These are phyloP conservation scores for Parascedosporium putredinis DNA, from an alignment of 2,329 filamentous ascomycete genomes.

Conservation along the genomic window DNA sequence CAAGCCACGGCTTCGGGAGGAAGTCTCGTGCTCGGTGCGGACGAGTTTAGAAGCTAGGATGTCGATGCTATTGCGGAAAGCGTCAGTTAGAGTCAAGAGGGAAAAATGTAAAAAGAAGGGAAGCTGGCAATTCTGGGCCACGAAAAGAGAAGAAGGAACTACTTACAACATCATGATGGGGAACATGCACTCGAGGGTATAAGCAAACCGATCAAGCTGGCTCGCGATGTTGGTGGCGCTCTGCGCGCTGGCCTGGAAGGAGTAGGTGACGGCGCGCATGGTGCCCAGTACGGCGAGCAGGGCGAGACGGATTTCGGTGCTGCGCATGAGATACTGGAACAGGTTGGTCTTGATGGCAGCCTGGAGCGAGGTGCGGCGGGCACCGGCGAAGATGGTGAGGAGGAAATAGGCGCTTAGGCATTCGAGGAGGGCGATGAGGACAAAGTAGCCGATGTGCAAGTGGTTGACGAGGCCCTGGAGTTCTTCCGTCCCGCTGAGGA, in stretches of 20 bases:
- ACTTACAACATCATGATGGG: conserved; percentile 29
- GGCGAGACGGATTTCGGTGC: conserved; percentile 29
- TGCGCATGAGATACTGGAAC: conserved; percentile 28
- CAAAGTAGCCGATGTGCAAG: conserved; percentile 31
- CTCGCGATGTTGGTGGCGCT: conserved; percentile 24
- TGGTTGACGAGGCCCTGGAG: conserved; percentile 23
- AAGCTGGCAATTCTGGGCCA: no score
- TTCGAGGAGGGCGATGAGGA: conserved; percentile 28
- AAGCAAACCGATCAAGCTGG: conserved; percentile 30
- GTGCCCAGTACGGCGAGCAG: conserved; percentile 26
- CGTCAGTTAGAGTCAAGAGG: no score
- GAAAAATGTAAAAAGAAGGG: background rate
- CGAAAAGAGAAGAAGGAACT: no score
- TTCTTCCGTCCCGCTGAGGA: conserved; percentile 15
- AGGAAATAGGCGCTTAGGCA: conserved; percentile 29
- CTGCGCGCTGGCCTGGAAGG: conserved; percentile 26
- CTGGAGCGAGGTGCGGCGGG: conserved; percentile 20
- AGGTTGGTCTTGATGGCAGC: conserved; percentile 20
- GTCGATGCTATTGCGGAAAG: conserved; percentile 22
- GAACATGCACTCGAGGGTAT: conserved; percentile 30
- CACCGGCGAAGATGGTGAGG: conserved; percentile 24
- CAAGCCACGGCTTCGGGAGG: conserved; percentile 3
- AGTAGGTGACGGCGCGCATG: conserved; percentile 29
- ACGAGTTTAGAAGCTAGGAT: conserved; percentile 21
- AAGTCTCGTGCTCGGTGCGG: conserved; percentile 3